Evolutionary conservation across 306 rosid species (phyloP).

Genomic region (Trifolium dubium): DNA sequence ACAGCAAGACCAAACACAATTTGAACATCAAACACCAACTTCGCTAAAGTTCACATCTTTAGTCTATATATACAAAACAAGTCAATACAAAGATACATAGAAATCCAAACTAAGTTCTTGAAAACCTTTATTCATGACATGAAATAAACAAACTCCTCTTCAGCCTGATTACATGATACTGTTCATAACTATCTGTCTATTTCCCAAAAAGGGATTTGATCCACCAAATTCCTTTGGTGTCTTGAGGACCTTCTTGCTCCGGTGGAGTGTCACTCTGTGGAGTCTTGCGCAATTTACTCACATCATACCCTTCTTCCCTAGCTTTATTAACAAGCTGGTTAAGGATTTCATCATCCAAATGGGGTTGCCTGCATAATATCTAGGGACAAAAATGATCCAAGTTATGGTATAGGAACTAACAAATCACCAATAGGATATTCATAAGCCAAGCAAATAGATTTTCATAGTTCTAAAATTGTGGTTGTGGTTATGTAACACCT

Average conservation of each 20-base stretch:
- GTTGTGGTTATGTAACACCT: neutral
- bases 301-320: slow-evolving; percentile 71
- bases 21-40: slow-evolving; percentile 30
- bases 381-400: slow-evolving; percentile 33
- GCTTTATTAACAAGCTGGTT: slow-evolving; percentile 69
- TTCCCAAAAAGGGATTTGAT: slow-evolving; percentile 66
- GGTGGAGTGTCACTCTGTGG: slow-evolving; percentile 83
- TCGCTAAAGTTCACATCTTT: slow-evolving; percentile 18
- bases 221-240: slow-evolving; percentile 88
- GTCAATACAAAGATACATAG: slow-evolving; percentile 18
- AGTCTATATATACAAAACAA: slow-evolving; percentile 36
- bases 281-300: slow-evolving; percentile 85
- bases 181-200: slow-evolving; percentile 33
- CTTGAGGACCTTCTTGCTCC: slow-evolving; percentile 57
- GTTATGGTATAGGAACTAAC: neutral
- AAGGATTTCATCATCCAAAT: slow-evolving; percentile 65
- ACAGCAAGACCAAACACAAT: slow-evolving; percentile 18
- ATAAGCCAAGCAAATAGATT: neutral
- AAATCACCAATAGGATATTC: neutral
- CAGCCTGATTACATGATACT: neutral
- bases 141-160: neutral
- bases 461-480: neutral
- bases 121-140: slow-evolving; percentile 34
- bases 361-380: slow-evolving; percentile 69
- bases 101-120: slow-evolving; percentile 31